phyloP scores from a whole-genome alignment of 1,139 yeast species.

The Kodamaea suecica region DNA sequence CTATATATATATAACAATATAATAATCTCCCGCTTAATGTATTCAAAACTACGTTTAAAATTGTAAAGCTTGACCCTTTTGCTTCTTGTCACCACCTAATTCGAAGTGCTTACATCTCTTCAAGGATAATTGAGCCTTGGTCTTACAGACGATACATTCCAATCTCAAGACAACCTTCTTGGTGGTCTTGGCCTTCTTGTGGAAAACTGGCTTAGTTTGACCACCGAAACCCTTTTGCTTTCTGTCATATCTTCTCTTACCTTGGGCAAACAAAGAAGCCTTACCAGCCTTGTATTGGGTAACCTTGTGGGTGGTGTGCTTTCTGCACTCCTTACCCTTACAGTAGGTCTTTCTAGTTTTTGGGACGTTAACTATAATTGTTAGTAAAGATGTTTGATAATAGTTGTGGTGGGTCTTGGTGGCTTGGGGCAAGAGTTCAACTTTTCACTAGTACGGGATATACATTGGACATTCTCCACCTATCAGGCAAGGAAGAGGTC shows the following conservation, averaged over 20 bases:
- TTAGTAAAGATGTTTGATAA: too few species aligned
- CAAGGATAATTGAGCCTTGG: slow-evolving; percentile 93
- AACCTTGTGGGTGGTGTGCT: slow-evolving; percentile 98
- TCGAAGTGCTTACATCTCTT: slow-evolving; percentile 99
- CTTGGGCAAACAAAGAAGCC: slow-evolving; percentile 90
- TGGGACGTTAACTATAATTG: slow-evolving; percentile 86
- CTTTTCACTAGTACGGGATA: too few species aligned
- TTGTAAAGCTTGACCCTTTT: slow-evolving; percentile 98
- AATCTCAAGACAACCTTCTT: slow-evolving; percentile 98
- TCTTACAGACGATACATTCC: slow-evolving; percentile 96
- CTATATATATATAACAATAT: slow-evolving; percentile 3
- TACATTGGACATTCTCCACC: too few species aligned
- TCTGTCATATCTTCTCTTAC: slow-evolving; percentile 99
- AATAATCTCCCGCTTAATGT: neutral
- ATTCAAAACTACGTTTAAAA: slow-evolving; percentile 46
- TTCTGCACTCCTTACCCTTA: slow-evolving; percentile 97
- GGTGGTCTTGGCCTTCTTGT: slow-evolving; percentile 99
- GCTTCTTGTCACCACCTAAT: slow-evolving; percentile 99
- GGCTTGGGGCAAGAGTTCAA: too few species aligned
- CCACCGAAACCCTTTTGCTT: slow-evolving; percentile 99
- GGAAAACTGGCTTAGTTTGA: slow-evolving; percentile 99
- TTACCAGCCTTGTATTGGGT: slow-evolving; percentile 97
- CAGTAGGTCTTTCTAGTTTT: slow-evolving; percentile 99
- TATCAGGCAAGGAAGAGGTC: too few species aligned
- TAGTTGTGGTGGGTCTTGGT: too few species aligned